A percentile compares a stretch with the other conserved stretches of the same genome.
Evolutionary conservation across 225 moss, liverwort and hornwort species (phyloP).

Genomic region (Physcomitrellopsis africana): DNA sequence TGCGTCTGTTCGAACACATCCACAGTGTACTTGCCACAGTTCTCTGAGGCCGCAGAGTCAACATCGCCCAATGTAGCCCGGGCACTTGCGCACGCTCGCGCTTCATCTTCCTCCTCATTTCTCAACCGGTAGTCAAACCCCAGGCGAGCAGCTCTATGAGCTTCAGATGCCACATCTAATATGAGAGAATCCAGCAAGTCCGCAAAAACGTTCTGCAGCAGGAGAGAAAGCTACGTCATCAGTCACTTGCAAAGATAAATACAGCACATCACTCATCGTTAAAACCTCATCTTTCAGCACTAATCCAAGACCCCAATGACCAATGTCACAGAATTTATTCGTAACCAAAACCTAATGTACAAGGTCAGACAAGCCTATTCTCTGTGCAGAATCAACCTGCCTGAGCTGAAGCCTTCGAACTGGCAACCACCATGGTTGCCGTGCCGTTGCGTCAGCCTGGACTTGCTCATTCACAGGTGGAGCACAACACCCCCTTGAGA

Average conservation of each 20-base stretch:
- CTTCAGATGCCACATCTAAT: conserved; percentile 75
- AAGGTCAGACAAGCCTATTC: conserved; percentile 20
- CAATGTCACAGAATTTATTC: not conserved
- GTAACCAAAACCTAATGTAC: not conserved
- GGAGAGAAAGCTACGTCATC: too few species aligned
- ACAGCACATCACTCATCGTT: too few species aligned
- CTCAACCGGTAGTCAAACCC: conserved; percentile 76
- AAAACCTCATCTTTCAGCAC: too few species aligned
- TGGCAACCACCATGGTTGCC: conserved; percentile 61
- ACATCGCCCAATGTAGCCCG: conserved; percentile 61
- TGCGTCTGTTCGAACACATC: conserved; percentile 81
- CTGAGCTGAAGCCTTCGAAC: conserved; percentile 60
- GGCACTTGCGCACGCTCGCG: conserved; percentile 65
- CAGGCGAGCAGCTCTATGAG: conserved; percentile 69
- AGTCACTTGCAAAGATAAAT: too few species aligned
- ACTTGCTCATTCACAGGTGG: conserved; percentile 52
- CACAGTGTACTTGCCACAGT: conserved; percentile 64
- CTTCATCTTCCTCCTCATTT: conserved; percentile 73
- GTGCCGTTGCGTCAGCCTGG: conserved; percentile 50
- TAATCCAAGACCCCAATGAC: conserved; percentile 4
- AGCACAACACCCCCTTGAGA: conserved; percentile 28
- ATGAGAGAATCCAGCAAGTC: conserved; percentile 79
- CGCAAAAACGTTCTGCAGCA: conserved; percentile 41
- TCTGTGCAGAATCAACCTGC: conserved; percentile 58
- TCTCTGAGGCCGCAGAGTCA: conserved; percentile 50